Percentiles rank a stretch among this genome's conserved stretches.
Evolutionary conservation across 495 filamentous ascomycete species (phyloP).

Genomic region (Neurospora tetraspora): DNA sequence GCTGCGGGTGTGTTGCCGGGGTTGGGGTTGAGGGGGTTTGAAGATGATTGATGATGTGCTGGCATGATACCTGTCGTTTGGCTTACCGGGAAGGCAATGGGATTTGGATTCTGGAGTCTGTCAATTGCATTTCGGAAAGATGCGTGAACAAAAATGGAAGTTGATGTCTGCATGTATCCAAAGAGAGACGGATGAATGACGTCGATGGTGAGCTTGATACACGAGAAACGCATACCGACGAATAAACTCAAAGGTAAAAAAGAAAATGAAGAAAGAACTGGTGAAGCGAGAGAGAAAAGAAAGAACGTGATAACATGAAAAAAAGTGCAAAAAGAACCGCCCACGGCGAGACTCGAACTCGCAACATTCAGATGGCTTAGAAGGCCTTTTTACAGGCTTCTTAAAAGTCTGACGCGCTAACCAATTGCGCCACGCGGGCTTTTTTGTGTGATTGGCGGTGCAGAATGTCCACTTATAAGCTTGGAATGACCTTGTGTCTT

Average conservation of each 20-base stretch:
- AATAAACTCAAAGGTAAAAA: no score
- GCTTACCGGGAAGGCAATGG: no score
- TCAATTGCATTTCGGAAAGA: not conserved
- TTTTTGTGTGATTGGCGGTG: not conserved
- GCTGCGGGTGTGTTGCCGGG: not conserved
- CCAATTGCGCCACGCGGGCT: not conserved
- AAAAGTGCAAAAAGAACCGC: not conserved
- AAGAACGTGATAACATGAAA: no score
- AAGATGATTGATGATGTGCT: not conserved
- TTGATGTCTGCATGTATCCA: not conserved
- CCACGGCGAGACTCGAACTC: conserved; percentile 4
- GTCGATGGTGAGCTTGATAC: no score
- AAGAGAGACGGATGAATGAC: not conserved
- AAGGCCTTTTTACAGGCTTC: not conserved
- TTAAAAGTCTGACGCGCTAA: conserved; percentile 3
- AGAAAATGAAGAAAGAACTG: no score
- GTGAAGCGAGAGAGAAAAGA: no score
- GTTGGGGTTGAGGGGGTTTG: not conserved
- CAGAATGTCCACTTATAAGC: not conserved
- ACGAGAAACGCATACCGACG: no score
- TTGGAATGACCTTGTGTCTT: not conserved
- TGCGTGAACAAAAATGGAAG: not conserved
- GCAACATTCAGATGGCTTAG: conserved; percentile 2
- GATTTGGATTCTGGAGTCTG: not conserved
- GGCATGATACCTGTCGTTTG: no score